Conservation (phyloP, 2,329 filamentous ascomycete species). For the Amylocarpus encephaloides region DNA sequence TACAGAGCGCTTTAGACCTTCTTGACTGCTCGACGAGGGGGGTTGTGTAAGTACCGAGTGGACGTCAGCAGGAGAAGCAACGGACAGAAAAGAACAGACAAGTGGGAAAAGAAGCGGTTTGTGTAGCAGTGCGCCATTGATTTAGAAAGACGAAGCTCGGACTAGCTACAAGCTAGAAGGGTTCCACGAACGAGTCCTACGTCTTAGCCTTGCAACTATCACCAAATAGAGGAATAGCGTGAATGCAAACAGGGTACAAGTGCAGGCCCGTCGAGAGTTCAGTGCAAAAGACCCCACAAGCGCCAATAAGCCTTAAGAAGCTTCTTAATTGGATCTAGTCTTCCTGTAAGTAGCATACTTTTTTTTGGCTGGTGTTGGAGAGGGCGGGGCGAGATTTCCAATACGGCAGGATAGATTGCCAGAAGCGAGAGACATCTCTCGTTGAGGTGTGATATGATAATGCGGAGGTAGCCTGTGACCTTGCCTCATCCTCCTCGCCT, state of each 20-base stretch:
- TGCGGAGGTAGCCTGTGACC: too few relatives aligned
- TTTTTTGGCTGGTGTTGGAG: background rate
- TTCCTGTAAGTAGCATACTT: background rate
- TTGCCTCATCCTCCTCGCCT: too few relatives aligned
- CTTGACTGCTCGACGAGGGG: background rate
- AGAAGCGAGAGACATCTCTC: background rate
- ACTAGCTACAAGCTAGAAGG: too few relatives aligned
- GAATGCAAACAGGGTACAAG: background rate
- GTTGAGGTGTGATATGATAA: too few relatives aligned
- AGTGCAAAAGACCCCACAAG: background rate
- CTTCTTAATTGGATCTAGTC: constrained; percentile 3
- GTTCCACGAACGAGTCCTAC: too few relatives aligned
- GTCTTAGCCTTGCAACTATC: background rate
- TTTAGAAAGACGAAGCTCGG: too few relatives aligned
- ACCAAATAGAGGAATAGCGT: background rate
- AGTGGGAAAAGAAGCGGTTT: background rate
- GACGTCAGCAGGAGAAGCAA: background rate
- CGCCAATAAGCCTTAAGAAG: background rate
- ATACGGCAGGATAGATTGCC: background rate
- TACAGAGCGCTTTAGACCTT: background rate
- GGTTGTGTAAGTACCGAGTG: background rate
- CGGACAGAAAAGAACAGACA: too few relatives aligned
- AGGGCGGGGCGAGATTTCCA: too few relatives aligned
- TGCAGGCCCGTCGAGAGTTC: background rate
- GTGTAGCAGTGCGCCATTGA: background rate